Conservation (phyloP, 2,329 filamentous ascomycete species). For the Elsinoe batatas region DNA sequence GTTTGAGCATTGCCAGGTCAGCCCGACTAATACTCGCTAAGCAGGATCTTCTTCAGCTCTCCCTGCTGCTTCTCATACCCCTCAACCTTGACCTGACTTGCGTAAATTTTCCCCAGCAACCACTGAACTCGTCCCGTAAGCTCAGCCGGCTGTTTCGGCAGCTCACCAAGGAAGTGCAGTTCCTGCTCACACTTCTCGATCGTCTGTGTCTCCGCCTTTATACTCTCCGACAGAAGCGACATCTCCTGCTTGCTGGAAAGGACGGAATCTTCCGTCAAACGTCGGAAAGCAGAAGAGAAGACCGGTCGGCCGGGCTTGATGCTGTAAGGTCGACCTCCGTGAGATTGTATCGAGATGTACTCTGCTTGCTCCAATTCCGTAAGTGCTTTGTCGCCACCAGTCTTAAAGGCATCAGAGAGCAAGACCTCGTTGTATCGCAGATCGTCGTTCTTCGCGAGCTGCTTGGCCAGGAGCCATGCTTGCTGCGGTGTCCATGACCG, state of each 20-base stretch:
- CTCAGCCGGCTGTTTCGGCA: conserved; percentile 63
- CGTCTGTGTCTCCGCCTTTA: conserved; percentile 59
- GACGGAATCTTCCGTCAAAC: conserved; percentile 60
- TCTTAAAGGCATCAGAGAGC: conserved; percentile 63
- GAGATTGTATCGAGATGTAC: conserved; percentile 64
- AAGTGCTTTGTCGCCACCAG: conserved; percentile 63
- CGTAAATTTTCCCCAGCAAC: conserved; percentile 61
- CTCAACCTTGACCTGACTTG: conserved; percentile 65
- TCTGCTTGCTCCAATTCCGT: conserved; percentile 76
- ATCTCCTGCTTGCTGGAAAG: conserved; percentile 61
- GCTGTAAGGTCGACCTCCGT: conserved; percentile 64
- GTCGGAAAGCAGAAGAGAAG: conserved; percentile 71
- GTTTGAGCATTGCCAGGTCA: no score
- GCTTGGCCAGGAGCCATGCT: conserved; percentile 80
- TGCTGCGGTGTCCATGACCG: conserved; percentile 73
- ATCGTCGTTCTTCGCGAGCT: conserved; percentile 56
- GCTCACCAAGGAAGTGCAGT: conserved; percentile 56
- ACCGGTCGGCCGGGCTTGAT: conserved; percentile 79
- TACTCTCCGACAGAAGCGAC: conserved; percentile 56
- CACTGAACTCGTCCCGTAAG: conserved; percentile 58
- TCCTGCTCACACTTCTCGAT: conserved; percentile 76
- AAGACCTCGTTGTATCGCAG: conserved; percentile 81
- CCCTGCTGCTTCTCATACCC: conserved; percentile 63
- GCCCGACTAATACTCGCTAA: no score
- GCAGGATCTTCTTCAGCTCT: conserved; percentile 60